Percentiles rank a stretch among this genome's conserved stretches.
phyloP scores from a whole-genome alignment of 139 green algal species.

The Eudorina sp. region DNA sequence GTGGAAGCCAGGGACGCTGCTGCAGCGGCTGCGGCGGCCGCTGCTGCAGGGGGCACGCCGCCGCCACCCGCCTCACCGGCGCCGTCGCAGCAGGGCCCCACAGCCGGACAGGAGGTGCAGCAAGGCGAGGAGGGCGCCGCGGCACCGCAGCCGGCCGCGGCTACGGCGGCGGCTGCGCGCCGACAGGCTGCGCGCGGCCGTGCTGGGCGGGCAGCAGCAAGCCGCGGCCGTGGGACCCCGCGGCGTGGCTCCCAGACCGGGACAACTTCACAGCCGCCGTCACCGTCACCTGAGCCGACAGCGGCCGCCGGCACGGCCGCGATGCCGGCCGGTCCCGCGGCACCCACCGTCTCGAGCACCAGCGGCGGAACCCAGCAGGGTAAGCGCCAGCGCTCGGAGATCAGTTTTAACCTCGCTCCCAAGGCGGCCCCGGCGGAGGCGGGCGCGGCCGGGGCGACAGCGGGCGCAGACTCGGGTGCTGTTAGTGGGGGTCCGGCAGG shows the following conservation, averaged over 20 bases:
- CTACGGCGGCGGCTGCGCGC: neutral
- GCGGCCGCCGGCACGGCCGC: neutral
- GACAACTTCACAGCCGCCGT: neutral
- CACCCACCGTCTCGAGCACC: neutral
- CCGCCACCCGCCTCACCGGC: neutral
- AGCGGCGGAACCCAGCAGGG: neutral
- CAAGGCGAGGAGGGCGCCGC: neutral
- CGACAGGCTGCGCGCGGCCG: too few species aligned
- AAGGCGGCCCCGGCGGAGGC: neutral
- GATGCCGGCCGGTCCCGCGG: neutral
- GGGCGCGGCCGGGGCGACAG: neutral
- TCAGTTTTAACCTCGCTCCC: conserved; percentile 19
- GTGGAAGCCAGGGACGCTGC: neutral
- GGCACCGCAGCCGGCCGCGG: neutral
- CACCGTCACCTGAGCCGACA: neutral
- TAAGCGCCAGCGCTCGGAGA: conserved; percentile 36
- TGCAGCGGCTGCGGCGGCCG: neutral
- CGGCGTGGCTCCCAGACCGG: neutral
- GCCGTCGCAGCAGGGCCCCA: neutral
- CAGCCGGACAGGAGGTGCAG: neutral
- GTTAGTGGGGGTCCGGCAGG: too few species aligned
- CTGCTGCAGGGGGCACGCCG: neutral
- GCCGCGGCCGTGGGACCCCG: neutral
- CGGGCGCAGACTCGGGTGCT: too few species aligned
- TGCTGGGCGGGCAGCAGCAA: neutral